Percentiles rank a stretch among this genome's conserved stretches.
Evolutionary conservation across 2,329 filamentous ascomycete species (phyloP).

Genomic region (Saccharata proteae): DNA sequence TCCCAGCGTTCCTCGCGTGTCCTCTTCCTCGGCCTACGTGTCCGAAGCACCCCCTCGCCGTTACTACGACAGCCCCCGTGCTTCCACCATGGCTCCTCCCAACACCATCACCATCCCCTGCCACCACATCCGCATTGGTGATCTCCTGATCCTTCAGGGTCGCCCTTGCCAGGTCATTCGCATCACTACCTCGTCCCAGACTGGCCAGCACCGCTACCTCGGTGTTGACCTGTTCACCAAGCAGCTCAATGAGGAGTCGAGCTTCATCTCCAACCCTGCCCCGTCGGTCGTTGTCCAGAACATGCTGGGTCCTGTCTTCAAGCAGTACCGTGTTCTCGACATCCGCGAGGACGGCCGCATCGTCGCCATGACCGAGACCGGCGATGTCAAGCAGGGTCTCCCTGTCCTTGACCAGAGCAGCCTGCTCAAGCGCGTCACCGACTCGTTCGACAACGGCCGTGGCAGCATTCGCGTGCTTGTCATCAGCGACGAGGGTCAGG

Average conservation of each 20-base stretch:
- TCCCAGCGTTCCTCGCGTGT: conserved; percentile 20
- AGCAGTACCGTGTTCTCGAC: conserved; percentile 99
- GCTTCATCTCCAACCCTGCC: conserved; percentile 92
- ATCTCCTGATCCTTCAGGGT: conserved; percentile 97
- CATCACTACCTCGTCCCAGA: conserved; percentile 95
- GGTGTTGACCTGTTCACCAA: conserved; percentile 99
- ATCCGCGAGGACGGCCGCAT: conserved; percentile 72
- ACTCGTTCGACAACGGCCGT: conserved; percentile 81
- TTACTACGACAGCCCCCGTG: conserved; percentile 2
- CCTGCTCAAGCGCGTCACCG: conserved; percentile 68
- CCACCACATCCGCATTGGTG: conserved; percentile 98
- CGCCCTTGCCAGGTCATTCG: conserved; percentile 99
- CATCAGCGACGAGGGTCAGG: conserved; percentile 82
- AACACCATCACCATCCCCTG: conserved; percentile 97
- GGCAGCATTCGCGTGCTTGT: conserved; percentile 92
- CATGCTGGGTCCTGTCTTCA: conserved; percentile 98
- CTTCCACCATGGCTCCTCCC: conserved; percentile 41
- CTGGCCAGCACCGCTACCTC: conserved; percentile 98
- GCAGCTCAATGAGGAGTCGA: conserved; percentile 97
- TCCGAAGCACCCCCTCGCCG: conserved; percentile 12
- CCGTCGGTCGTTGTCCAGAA: conserved; percentile 97
- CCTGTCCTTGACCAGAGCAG: conserved; percentile 90
- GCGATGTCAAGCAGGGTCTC: conserved; percentile 94
- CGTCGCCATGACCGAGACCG: conserved; percentile 97
- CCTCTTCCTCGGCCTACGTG: conserved; percentile 16